Conservation (phyloP, 495 filamentous ascomycete species). For the Penicillium alfredii region DNA sequence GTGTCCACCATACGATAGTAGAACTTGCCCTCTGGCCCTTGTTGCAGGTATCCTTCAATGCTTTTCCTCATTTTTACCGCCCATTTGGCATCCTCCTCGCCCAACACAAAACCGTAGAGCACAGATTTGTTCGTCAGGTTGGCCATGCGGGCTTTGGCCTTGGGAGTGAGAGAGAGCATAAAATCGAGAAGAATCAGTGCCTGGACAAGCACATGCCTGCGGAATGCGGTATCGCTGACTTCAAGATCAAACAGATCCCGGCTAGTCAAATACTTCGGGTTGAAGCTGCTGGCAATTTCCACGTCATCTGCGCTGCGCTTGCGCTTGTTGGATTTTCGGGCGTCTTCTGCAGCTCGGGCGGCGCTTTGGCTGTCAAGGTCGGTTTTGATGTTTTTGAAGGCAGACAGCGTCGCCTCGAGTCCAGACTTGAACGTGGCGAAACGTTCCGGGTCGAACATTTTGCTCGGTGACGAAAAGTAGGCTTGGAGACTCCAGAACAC, state of each 20-base stretch:
- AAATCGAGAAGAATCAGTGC: conserved; percentile 91
- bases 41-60: conserved; percentile 73
- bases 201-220: conserved; percentile 89
- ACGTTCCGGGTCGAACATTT: conserved; percentile 62
- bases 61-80: conserved; percentile 60
- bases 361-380: conserved; percentile 47
- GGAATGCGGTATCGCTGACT: conserved; percentile 88
- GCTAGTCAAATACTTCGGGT: conserved; percentile 94
- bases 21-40: conserved; percentile 66
- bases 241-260: conserved; percentile 93
- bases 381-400: conserved; percentile 74
- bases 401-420: conserved; percentile 68
- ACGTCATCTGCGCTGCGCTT: conserved; percentile 58
- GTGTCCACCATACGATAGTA: conserved; percentile 96
- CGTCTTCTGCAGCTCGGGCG: conserved; percentile 53
- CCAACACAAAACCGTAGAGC: conserved; percentile 68
- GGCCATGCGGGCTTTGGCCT: conserved; percentile 69
- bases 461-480: conserved; percentile 83
- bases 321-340: conserved; percentile 60
- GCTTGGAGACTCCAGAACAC: conserved; percentile 92
- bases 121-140: conserved; percentile 79
- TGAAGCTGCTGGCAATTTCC: conserved; percentile 71
- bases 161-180: conserved; percentile 77
- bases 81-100: conserved; percentile 84
- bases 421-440: conserved; percentile 73